Conservation (phyloP, 2,329 filamentous ascomycete species). For the Trichophyton verrucosum region DNA sequence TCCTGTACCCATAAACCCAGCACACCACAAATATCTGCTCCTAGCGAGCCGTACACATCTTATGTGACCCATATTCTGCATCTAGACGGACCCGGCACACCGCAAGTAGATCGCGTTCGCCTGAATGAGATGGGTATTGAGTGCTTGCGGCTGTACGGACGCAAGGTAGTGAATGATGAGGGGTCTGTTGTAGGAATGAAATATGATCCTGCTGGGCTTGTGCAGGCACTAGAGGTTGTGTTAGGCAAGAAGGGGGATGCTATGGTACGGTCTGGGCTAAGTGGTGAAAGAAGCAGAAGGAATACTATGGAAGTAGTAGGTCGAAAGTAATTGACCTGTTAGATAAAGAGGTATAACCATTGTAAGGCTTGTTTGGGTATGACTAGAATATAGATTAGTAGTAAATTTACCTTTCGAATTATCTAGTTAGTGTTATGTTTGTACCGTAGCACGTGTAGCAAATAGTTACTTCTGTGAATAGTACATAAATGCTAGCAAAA, state of each 20-base stretch:
- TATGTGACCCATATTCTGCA: slow-evolving; percentile 82
- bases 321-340: slow-evolving; percentile 2
- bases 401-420: not conserved
- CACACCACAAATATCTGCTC: slow-evolving; percentile 20
- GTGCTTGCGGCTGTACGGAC: slow-evolving; percentile 63
- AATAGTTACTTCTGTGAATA: not conserved
- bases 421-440: not conserved
- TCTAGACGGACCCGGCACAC: slow-evolving; percentile 57
- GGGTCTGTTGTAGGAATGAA: slow-evolving; percentile 44
- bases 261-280: slow-evolving; percentile 29
- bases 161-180: slow-evolving; percentile 37
- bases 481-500: too few species aligned
- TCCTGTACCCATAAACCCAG: not conserved
- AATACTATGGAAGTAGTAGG: slow-evolving; percentile 40
- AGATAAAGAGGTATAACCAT: not conserved
- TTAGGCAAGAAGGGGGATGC: slow-evolving; percentile 52
- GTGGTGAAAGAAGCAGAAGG: slow-evolving; percentile 39
- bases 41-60: slow-evolving; percentile 37
- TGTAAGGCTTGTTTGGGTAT: not conserved
- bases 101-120: slow-evolving; percentile 54
- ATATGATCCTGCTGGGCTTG: slow-evolving; percentile 66
- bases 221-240: slow-evolving; percentile 64
- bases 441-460: not conserved
- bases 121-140: slow-evolving; percentile 60
- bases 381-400: not conserved